Conservation (phyloP, 192 early-diverging fungal species). For the Pilobolus umbonatus region DNA sequence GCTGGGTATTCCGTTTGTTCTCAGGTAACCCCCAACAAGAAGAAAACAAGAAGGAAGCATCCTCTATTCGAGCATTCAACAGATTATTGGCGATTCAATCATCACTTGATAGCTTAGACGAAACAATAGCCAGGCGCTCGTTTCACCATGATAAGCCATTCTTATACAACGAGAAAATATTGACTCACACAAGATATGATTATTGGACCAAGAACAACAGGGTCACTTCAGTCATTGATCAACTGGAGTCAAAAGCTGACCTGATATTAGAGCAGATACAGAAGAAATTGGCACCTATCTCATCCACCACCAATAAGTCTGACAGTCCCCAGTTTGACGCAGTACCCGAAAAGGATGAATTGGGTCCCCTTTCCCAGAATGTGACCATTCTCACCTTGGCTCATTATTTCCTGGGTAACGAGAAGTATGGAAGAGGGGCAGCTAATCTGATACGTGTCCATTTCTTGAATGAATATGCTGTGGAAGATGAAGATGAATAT, state of each 20-base stretch:
- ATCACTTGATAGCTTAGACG: constrained; percentile 54
- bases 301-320: neutral
- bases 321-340: constrained; percentile 1
- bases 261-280: constrained; percentile 10
- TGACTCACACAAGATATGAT: constrained; percentile 43
- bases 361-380: constrained; percentile 41
- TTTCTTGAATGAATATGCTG: constrained; percentile 39
- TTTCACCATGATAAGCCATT: constrained; percentile 45
- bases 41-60: constrained; percentile 50
- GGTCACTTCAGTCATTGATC: constrained; percentile 35
- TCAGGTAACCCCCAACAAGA: constrained; percentile 57
- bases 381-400: constrained; percentile 51
- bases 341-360: constrained; percentile 13
- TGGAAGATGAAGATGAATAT: constrained; percentile 46
- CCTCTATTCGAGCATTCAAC: constrained; percentile 54
- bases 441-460: constrained; percentile 52
- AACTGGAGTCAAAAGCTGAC: constrained; percentile 26
- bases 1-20: constrained; percentile 59
- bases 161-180: constrained; percentile 43
- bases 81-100: constrained; percentile 58
- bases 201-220: constrained; percentile 51
- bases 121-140: constrained; percentile 44
- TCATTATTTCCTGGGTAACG: constrained; percentile 49
- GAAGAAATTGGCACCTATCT: constrained; percentile 10
- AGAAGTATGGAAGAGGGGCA: constrained; percentile 44